Percentiles rank a stretch among this genome's conserved stretches.
phyloP scores from a whole-genome alignment of 495 filamentous ascomycete genomes.

The Penicillium desertorum region DNA sequence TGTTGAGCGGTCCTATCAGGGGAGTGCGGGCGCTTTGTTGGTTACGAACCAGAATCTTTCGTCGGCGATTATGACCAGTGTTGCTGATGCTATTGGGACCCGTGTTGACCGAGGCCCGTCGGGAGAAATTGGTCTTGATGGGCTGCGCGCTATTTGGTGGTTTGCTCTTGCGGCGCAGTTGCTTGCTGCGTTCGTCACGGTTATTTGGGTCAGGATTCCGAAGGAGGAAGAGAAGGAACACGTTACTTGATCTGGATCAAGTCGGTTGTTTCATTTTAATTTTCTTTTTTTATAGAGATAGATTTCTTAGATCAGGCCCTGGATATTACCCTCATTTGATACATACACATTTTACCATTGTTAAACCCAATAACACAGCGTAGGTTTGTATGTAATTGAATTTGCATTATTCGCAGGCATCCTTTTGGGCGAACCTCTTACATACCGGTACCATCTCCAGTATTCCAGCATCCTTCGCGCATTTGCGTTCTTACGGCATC shows the following conservation, averaged over 20 bases:
- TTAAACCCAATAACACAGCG: not conserved
- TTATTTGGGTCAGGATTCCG: slow-evolving; percentile 44
- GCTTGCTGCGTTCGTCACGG: slow-evolving; percentile 39
- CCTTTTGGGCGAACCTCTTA: too few relatives aligned
- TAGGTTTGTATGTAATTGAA: not conserved
- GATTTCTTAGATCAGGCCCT: not conserved
- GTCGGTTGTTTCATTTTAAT: not conserved
- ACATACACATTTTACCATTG: not conserved
- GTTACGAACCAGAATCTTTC: slow-evolving; percentile 33
- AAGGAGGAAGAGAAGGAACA: slow-evolving; percentile 54
- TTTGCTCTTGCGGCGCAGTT: slow-evolving; percentile 42
- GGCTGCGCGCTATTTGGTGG: slow-evolving; percentile 49
- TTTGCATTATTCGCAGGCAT: not conserved
- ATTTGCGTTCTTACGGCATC: not conserved
- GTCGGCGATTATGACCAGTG: slow-evolving; percentile 43
- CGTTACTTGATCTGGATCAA: slow-evolving; percentile 25
- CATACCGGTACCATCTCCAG: not conserved
- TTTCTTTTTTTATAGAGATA: not conserved
- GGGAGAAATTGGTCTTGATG: slow-evolving; percentile 40
- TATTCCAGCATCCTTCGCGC: not conserved
- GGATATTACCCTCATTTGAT: not conserved
- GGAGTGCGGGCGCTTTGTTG: slow-evolving; percentile 29
- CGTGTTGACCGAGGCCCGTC: slow-evolving; percentile 34
- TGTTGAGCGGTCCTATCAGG: slow-evolving; percentile 32
- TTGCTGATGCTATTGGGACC: slow-evolving; percentile 46